Conservation (phyloP, 2,329 filamentous ascomycete genomes). For the Penicillium corylophilum region DNA sequence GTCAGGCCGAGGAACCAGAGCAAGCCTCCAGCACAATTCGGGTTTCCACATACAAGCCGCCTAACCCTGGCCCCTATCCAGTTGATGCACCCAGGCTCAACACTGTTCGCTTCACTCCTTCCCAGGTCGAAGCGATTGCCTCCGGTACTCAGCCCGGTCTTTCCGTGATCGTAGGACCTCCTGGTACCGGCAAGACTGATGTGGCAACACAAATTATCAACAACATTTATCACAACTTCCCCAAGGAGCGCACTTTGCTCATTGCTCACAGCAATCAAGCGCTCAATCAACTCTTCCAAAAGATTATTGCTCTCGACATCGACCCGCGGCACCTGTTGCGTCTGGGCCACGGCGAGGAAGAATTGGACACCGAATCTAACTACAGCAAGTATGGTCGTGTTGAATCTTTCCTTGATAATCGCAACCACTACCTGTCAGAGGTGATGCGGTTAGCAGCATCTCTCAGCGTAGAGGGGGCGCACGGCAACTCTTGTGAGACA, state of each 20-base stretch:
- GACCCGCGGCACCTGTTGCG: constrained; percentile 91
- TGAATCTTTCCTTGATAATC: constrained; percentile 90
- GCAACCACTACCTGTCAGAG: constrained; percentile 73
- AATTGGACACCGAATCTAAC: constrained; percentile 78
- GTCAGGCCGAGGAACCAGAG: constrained; percentile 66
- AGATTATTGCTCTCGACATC: constrained; percentile 94
- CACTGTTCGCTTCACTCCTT: constrained; percentile 80
- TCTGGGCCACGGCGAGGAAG: constrained; percentile 92
- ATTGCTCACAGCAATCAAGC: constrained; percentile 98
- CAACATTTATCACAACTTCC: constrained; percentile 98
- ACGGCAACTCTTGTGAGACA: constrained; percentile 93
- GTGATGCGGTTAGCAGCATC: constrained; percentile 83
- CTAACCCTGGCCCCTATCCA: constrained; percentile 86
- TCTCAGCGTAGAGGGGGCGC: constrained; percentile 85
- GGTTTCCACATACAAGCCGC: constrained; percentile 86
- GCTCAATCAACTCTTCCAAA: constrained; percentile 94
- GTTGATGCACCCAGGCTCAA: constrained; percentile 81
- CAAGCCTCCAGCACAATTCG: constrained; percentile 66
- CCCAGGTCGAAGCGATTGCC: constrained; percentile 87
- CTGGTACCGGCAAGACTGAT: constrained; percentile 98
- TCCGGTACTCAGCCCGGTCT: constrained; percentile 93
- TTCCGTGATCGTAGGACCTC: constrained; percentile 90
- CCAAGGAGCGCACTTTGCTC: constrained; percentile 83
- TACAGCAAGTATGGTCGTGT: constrained; percentile 95
- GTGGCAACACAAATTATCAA: constrained; percentile 98